Base-by-base conservation (phyloP, 2,329 filamentous ascomycete genomes). In the Lachnellula subtilissima region DNA sequence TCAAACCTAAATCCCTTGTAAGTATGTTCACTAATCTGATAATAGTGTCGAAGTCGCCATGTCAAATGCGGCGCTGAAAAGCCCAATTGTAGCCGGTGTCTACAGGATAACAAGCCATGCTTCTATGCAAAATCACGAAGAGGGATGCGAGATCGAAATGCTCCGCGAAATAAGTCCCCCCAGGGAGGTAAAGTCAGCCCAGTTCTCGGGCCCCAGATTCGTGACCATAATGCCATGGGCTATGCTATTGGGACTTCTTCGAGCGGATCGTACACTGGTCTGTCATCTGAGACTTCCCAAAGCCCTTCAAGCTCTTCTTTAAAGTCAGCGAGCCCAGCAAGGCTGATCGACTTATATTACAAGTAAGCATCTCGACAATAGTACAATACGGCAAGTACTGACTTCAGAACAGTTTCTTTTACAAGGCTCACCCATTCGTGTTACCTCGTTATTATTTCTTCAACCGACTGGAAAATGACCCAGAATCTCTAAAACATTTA, bases 91-190 rank as follows among this genome's bases (percentile, higher is more conserved):
- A 68, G 64, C 52, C 74, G 76, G 23, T 78, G 76, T 61, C 63
- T 65, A 39, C 64, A 67, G 19, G 71, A 73, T 46, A 72, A 71
- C 25, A 76, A 75, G 55, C 67, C 74, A 28, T 80, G 77, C 54
- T 72, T 71, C 55, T 80, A 79, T 65, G 71, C 75, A 19, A 74
- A 74, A 59, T 80, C 78, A 12, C 71, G 77, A 37, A 70, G 78
- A 61, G 77, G 78, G 12, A 74, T 67, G 64, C 59, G 64, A 51
- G 64, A 67, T 36, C 58, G 57, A 47, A 65, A 55, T 52, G 56
- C 59, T 7, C 54, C 60, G 35, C 54, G 57, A 32, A 67, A 63
- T 39, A 58, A 53, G 46, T 48, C 42, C 14, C 58, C 61, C 50
- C 54, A 57, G 43, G 54, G 50, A 40, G 48, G 23, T 22, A 54